Evolutionary conservation across 2,329 filamentous ascomycete genomes (phyloP).

Genomic region (Thelonectria olida): DNA sequence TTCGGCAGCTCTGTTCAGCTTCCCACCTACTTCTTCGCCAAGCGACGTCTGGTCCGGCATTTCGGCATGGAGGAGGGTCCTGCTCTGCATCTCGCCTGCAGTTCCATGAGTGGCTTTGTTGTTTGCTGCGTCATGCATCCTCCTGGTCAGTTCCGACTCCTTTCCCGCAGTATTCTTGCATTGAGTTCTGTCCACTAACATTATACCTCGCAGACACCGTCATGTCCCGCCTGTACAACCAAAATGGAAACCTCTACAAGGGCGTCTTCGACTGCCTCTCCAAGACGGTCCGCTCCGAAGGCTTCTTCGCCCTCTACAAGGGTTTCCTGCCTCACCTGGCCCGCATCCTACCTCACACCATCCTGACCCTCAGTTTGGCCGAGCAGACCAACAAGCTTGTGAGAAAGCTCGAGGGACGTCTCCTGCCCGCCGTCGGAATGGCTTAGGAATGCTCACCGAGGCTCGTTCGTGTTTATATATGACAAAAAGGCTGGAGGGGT

Average conservation of each 20-base stretch:
- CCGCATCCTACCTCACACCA: conserved; percentile 93
- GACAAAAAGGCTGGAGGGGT: not conserved
- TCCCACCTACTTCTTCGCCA: conserved; percentile 98
- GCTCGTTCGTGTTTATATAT: not conserved
- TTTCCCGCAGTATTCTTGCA: not conserved
- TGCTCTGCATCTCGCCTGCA: conserved; percentile 87
- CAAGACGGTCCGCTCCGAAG: conserved; percentile 92
- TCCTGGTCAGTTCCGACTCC: conserved; percentile 68
- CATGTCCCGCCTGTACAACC: conserved; percentile 99
- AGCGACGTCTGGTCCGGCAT: conserved; percentile 83
- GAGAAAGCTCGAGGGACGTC: conserved; percentile 74
- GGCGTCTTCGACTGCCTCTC: conserved; percentile 91
- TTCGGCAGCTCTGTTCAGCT: conserved; percentile 96
- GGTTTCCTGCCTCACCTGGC: conserved; percentile 95
- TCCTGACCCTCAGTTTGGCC: conserved; percentile 89
- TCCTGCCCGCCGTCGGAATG: conserved; percentile 56
- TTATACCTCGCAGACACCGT: conserved; percentile 77
- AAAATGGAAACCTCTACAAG: conserved; percentile 95
- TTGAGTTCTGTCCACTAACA: not conserved
- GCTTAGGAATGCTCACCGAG: not conserved
- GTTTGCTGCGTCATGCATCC: conserved; percentile 99
- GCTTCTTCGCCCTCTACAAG: conserved; percentile 94
- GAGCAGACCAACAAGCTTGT: conserved; percentile 98
- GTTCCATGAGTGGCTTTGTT: conserved; percentile 90
- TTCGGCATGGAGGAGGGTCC: conserved; percentile 91